Conservation (phyloP, 129 eudicot genomes). For the Flaveria linearis region DNA sequence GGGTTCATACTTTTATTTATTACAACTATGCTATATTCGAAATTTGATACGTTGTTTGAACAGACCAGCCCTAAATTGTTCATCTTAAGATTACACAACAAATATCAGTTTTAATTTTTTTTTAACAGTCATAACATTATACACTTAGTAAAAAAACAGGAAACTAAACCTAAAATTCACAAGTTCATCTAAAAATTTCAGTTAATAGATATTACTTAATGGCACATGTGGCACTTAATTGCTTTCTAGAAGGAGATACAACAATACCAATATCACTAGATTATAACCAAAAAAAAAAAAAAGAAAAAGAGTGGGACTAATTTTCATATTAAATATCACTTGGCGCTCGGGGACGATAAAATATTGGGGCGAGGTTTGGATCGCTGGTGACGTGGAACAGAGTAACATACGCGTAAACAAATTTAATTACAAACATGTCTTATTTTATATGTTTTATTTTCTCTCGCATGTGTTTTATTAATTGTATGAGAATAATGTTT, state of each 20-base stretch:
- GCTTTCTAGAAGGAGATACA: constrained; percentile 27
- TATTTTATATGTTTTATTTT: too few species aligned
- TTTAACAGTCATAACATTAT: background rate
- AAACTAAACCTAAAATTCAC: background rate
- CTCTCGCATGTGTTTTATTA: background rate
- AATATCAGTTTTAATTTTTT: too few species aligned
- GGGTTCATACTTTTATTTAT: background rate
- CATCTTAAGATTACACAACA: too few species aligned
- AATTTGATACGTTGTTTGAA: too few species aligned
- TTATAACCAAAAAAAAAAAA: background rate
- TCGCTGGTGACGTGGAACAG: background rate
- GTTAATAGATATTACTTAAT: too few species aligned
- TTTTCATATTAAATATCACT: background rate
- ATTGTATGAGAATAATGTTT: too few species aligned
- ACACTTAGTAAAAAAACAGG: background rate
- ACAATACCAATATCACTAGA: background rate
- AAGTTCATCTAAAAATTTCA: background rate
- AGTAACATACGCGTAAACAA: background rate
- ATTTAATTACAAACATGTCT: background rate
- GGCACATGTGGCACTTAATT: constrained; percentile 18
- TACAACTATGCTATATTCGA: too few species aligned
- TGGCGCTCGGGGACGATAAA: constrained; percentile 8
- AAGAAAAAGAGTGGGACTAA: background rate
- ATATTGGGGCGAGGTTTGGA: background rate
- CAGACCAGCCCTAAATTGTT: too few species aligned